Conservation (phyloP, 371 early-diverging fungal genomes). For the Dichotomocladium elegans region DNA sequence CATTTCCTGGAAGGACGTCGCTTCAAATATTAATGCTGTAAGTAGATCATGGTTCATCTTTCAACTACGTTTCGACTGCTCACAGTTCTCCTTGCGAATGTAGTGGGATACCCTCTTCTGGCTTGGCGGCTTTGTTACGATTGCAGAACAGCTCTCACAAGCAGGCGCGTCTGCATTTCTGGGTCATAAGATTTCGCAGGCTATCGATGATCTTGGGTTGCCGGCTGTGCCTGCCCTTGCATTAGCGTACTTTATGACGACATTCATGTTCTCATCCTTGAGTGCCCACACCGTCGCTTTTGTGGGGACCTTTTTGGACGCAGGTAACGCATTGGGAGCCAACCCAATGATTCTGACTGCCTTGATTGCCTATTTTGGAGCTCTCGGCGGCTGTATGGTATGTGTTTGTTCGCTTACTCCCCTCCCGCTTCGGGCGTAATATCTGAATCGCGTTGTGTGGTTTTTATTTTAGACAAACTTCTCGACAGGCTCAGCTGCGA, state of each 20-base stretch:
- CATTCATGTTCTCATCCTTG: constrained; percentile 69
- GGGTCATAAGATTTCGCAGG: constrained; percentile 51
- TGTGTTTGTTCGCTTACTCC: constrained; percentile 18
- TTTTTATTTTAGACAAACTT: constrained; percentile 46
- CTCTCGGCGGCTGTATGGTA: constrained; percentile 64
- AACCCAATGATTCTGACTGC: constrained; percentile 57
- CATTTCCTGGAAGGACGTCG: constrained; percentile 68
- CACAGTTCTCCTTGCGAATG: neutral
- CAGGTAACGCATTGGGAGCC: constrained; percentile 58
- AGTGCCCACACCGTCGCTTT: constrained; percentile 71
- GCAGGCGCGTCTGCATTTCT: constrained; percentile 65
- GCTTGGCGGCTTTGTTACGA: constrained; percentile 75
- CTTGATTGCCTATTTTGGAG: constrained; percentile 62
- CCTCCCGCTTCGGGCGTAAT: neutral
- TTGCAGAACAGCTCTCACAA: constrained; percentile 69
- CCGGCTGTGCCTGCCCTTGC: constrained; percentile 47
- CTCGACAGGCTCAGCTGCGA: constrained; percentile 55
- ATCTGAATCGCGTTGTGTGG: neutral
- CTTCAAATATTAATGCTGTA: constrained; percentile 63
- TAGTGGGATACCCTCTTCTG: constrained; percentile 82
- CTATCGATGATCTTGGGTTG: constrained; percentile 25
- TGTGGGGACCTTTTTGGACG: constrained; percentile 73
- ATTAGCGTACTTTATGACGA: constrained; percentile 63
- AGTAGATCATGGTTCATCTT: no score
- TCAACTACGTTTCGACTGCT: no score